Conservation (phyloP, 768 basidiomycete species). For the Gymnopilus dilepis region DNA sequence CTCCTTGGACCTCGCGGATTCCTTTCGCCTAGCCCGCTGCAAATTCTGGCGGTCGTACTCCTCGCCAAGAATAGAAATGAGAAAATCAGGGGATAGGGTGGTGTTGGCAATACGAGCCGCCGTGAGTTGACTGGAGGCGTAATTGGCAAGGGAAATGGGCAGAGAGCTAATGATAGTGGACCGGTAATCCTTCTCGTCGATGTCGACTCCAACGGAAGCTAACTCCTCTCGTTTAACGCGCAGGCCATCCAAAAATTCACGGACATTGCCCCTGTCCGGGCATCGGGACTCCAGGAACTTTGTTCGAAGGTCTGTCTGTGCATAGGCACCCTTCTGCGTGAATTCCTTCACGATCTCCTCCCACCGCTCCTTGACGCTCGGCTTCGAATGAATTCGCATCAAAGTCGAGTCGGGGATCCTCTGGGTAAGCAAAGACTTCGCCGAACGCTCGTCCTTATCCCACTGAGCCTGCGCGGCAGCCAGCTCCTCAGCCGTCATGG, state of each 20-base stretch:
- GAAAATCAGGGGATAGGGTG: conserved; percentile 23
- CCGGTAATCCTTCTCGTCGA: conserved; percentile 35
- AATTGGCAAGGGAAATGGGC: conserved; percentile 32
- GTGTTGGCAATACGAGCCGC: conserved; percentile 15
- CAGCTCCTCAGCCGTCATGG: not conserved
- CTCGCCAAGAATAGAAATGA: conserved; percentile 32
- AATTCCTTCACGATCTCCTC: conserved; percentile 35
- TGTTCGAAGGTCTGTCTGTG: conserved; percentile 31
- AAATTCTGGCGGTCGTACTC: conserved; percentile 29
- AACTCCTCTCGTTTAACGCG: conserved; percentile 29
- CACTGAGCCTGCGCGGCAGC: conserved; percentile 25
- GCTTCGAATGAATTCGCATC: conserved; percentile 30
- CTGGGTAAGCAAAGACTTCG: conserved; percentile 36
- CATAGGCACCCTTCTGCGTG: conserved; percentile 36
- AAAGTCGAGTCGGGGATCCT: conserved; percentile 34
- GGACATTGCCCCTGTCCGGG: conserved; percentile 32
- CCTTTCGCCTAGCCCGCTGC: conserved; percentile 6
- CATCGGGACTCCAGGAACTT: conserved; percentile 36
- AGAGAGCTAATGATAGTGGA: conserved; percentile 38
- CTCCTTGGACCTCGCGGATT: conserved; percentile 13
- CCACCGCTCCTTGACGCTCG: conserved; percentile 37
- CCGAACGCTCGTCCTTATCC: conserved; percentile 41
- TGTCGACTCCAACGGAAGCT: conserved; percentile 32
- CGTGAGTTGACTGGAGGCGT: conserved; percentile 30
- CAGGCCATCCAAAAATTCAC: conserved; percentile 32